Evolutionary conservation across 805 yeast genomes (phyloP).

Genomic region (Candida chauliodis): DNA sequence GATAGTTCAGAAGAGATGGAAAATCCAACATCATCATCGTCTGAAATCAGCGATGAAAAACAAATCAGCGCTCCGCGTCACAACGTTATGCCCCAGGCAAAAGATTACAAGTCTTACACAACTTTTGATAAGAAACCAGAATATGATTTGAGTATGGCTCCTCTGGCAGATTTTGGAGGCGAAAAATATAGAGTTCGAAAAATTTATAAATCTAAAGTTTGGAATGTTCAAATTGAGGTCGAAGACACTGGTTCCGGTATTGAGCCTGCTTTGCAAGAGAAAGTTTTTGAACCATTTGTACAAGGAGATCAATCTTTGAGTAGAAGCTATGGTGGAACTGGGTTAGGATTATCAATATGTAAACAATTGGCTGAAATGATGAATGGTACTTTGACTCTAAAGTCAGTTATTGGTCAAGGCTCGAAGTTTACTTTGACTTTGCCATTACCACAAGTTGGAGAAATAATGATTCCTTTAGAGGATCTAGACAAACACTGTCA

Average conservation of each 20-base stretch:
- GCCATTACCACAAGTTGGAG: slow-evolving; percentile 67
- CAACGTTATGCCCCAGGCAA: slow-evolving; percentile 6
- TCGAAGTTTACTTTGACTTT: slow-evolving; percentile 79
- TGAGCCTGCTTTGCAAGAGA: slow-evolving; percentile 71
- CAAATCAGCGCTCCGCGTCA: not conserved
- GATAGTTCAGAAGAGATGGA: not conserved
- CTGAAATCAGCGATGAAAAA: slow-evolving; percentile 2
- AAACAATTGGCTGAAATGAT: slow-evolving; percentile 86
- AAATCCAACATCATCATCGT: slow-evolving; percentile 1
- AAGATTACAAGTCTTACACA: slow-evolving; percentile 8
- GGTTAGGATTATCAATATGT: slow-evolving; percentile 86
- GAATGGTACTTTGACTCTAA: slow-evolving; percentile 78
- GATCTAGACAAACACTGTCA: slow-evolving; percentile 47
- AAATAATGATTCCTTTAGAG: slow-evolving; percentile 36
- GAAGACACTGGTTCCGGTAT: slow-evolving; percentile 95
- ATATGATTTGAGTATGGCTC: slow-evolving; percentile 12
- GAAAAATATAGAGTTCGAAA: slow-evolving; percentile 33
- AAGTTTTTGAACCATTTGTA: slow-evolving; percentile 92
- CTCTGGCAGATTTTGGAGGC: slow-evolving; percentile 7
- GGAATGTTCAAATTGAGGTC: slow-evolving; percentile 71
- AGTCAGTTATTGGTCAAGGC: slow-evolving; percentile 77
- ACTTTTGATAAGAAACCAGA: slow-evolving; percentile 10
- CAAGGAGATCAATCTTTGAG: slow-evolving; percentile 96
- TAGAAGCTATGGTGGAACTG: slow-evolving; percentile 93
- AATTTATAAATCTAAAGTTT: slow-evolving; percentile 37